Percentiles rank a stretch among this genome's conserved stretches.
Evolutionary conservation across 2,329 filamentous ascomycete genomes (phyloP).

Genomic region (Scedosporium dehoogii): DNA sequence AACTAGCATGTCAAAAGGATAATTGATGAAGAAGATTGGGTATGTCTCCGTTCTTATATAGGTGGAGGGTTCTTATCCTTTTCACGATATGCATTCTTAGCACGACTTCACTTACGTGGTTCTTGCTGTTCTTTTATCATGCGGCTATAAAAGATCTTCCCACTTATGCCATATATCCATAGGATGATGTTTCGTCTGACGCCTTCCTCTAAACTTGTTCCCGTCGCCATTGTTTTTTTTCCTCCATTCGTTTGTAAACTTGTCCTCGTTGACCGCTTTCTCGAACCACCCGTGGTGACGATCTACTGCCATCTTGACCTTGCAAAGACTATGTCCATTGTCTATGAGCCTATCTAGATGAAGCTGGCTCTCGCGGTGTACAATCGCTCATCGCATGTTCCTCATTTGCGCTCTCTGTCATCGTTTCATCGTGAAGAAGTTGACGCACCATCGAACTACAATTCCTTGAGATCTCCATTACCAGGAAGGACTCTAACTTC

Average conservation of each 20-base stretch:
- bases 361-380: not conserved
- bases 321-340: not conserved
- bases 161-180: not conserved
- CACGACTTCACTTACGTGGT: not conserved
- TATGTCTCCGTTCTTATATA: too few species aligned
- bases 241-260: not conserved
- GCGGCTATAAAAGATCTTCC: constrained; percentile 2
- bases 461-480: not conserved
- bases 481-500: too few species aligned
- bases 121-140: not conserved
- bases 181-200: not conserved
- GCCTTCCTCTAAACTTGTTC: not conserved
- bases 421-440: not conserved
- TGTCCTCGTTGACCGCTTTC: not conserved
- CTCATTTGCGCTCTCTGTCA: not conserved
- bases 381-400: not conserved
- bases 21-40: too few species aligned
- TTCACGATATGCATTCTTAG: not conserved
- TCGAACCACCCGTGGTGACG: not conserved
- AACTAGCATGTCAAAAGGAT: too few species aligned
- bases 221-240: not conserved
- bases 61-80: not conserved
- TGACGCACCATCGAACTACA: not conserved
- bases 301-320: not conserved
- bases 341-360: not conserved